Conservation (phyloP, 2,329 filamentous ascomycete genomes). For the Chrysoporthe puriensis region DNA sequence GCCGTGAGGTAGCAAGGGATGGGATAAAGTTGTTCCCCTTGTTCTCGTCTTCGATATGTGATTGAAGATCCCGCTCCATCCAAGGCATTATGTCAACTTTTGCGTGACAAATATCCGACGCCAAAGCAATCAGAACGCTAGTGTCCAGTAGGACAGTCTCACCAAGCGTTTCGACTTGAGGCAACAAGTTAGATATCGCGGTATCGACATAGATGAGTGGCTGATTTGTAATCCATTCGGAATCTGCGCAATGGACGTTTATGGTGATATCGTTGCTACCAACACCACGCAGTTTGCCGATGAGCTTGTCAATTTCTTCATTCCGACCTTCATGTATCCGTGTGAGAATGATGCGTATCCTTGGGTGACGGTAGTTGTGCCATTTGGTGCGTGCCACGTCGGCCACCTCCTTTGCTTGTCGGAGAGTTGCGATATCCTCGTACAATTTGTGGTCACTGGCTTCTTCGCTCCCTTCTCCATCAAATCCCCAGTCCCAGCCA, state of each 20-base stretch:
- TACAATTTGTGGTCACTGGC: constrained; percentile 26
- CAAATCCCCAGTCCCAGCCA: constrained; percentile 34
- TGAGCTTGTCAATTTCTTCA: constrained; percentile 35
- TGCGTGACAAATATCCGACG: constrained; percentile 72
- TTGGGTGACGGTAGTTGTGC: constrained; percentile 32
- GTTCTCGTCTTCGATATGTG: constrained; percentile 67
- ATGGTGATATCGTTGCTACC: constrained; percentile 32
- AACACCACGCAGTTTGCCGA: constrained; percentile 31
- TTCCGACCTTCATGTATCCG: constrained; percentile 35
- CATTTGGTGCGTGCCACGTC: constrained; percentile 37
- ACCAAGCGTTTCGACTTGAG: constrained; percentile 29
- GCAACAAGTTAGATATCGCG: constrained; percentile 33
- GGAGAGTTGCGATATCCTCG: constrained; percentile 34
- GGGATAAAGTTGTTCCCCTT: constrained; percentile 61
- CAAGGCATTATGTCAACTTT: constrained; percentile 41
- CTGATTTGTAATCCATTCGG: constrained; percentile 30
- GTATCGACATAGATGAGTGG: constrained; percentile 30
- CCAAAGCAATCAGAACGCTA: constrained; percentile 72
- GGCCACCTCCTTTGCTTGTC: constrained; percentile 35
- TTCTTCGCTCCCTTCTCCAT: constrained; percentile 22
- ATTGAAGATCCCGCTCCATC: constrained; percentile 61
- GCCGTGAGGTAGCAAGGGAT: constrained; percentile 62
- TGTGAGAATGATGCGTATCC: constrained; percentile 36
- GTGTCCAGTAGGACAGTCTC: constrained; percentile 63
- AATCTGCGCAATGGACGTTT: constrained; percentile 35